Base-by-base conservation (phyloP, 2,329 filamentous ascomycete species). In the Diaporthe australafricana region DNA sequence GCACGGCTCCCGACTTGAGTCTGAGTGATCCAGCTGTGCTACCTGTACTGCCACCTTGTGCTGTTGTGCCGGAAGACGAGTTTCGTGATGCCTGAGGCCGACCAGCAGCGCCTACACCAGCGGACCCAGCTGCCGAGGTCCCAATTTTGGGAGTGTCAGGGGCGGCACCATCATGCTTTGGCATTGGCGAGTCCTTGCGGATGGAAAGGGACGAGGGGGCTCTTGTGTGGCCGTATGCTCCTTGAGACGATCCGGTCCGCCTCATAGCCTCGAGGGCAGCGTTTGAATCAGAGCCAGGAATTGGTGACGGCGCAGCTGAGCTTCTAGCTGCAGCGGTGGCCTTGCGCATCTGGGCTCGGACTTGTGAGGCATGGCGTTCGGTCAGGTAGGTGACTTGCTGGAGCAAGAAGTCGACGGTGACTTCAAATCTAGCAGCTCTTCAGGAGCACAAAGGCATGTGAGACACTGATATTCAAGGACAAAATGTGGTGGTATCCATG, bases 331-430 rank as follows among this genome's bases (percentile, higher is more conserved):
- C 86, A 3, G 87, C 86, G 8, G 87, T 87, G 3, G 88, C 90
- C 53, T 92, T 96, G 74, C 93, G 91, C 85, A 98, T 94, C 83
- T 98, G 95, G 25, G 93, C 95, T 75, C 94, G 91, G 60, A 98
- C 94, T 80, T 98, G 94, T 0, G 94, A 93, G 35, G 97, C 89
- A 83, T 98, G 94, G 66, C 94, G 89, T 80, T 98, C 95, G 79
- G 96, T 98, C 7, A 98, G 89, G 89, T 95, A 98, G 81, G 94
- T 95, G 74, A 95, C 95, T 82, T 99, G 95, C 80, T 98, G 94
- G 20, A 98, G 89, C 40, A 99, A 88, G 78, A 98, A 98, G 50
- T 94, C 89, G 71, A 97, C 90, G 32, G 94, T 92, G 25, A 98
- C 96, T 74, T 95, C 89, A 82, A 98, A 98, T 56, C 90, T 87